These are phyloP conservation scores for Neofusicoccum parvum DNA, from an alignment of 2,329 filamentous ascomycete species.

Conservation along the genomic window DNA sequence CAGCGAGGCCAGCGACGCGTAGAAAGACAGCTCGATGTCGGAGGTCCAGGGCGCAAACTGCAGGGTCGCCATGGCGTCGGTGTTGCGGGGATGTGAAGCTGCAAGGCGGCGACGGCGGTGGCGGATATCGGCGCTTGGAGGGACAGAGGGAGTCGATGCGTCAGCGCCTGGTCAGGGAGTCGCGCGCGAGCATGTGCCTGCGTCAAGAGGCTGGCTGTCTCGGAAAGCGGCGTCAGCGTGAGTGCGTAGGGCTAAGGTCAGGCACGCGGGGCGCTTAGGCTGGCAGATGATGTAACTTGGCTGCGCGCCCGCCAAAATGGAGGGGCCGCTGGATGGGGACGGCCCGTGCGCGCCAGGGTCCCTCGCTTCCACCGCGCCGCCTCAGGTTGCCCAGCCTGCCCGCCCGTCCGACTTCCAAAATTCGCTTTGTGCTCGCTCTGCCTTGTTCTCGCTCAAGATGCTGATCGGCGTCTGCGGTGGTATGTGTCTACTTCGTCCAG, in stretches of 20 bases:
- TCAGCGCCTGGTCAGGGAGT: conserved; percentile 15
- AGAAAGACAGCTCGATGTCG: conserved; percentile 94
- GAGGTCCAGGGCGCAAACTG: conserved; percentile 90
- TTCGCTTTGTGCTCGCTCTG: background rate
- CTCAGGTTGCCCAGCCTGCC: conserved; percentile 24
- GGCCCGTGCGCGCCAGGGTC: background rate
- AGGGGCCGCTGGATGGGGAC: background rate
- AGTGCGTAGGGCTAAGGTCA: background rate
- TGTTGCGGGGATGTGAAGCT: background rate
- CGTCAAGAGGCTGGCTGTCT: conserved; percentile 17
- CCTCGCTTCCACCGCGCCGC: background rate
- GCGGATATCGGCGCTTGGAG: background rate
- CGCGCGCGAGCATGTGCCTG: conserved; percentile 16
- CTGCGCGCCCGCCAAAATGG: background rate
- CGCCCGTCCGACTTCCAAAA: background rate
- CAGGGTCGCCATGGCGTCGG: conserved; percentile 46
- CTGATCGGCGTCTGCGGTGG: conserved; percentile 77
- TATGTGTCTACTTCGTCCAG: conserved; percentile 38
- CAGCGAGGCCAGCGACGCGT: conserved; percentile 83
- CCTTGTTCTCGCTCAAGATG: conserved; percentile 52
- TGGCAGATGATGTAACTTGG: conserved; percentile 17
- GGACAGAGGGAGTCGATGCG: background rate
- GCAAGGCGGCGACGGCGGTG: no score
- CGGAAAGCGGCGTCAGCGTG: background rate
- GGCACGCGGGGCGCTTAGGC: background rate